phyloP scores from a whole-genome alignment of 129 eudicot species.

The Arctium minus region DNA sequence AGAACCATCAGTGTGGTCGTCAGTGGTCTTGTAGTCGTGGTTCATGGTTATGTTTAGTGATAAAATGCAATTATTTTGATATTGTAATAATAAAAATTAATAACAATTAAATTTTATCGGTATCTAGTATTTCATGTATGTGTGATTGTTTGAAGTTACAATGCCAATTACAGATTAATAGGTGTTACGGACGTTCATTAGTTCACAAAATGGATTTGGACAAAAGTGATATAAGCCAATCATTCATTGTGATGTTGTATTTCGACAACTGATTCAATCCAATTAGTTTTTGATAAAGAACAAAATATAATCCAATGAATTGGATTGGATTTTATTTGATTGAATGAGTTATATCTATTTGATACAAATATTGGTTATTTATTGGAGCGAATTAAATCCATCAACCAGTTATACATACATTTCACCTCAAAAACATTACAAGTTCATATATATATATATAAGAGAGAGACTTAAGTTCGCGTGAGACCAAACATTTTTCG shows the following conservation, averaged over 20 bases:
- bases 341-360: not conserved
- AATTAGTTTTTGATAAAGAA: too few relatives aligned
- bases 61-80: conserved; percentile 7
- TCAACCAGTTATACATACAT: too few relatives aligned
- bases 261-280: not conserved
- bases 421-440: not conserved
- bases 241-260: not conserved
- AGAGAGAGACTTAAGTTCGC: too few relatives aligned
- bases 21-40: conserved; percentile 6
- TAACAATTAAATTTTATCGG: not conserved
- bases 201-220: not conserved
- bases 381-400: too few relatives aligned
- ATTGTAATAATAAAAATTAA: not conserved
- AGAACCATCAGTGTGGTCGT: conserved; percentile 9
- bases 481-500: too few relatives aligned
- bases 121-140: not conserved
- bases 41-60: conserved; percentile 15
- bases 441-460: too few relatives aligned
- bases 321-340: too few relatives aligned
- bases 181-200: not conserved
- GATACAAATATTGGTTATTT: not conserved
- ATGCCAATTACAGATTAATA: not conserved
- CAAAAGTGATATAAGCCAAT: not conserved
- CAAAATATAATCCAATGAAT: too few relatives aligned
- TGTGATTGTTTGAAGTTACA: not conserved